Evolutionary conservation across 129 eudicot genomes (phyloP).

Genomic region (Flaveria ramosissima): DNA sequence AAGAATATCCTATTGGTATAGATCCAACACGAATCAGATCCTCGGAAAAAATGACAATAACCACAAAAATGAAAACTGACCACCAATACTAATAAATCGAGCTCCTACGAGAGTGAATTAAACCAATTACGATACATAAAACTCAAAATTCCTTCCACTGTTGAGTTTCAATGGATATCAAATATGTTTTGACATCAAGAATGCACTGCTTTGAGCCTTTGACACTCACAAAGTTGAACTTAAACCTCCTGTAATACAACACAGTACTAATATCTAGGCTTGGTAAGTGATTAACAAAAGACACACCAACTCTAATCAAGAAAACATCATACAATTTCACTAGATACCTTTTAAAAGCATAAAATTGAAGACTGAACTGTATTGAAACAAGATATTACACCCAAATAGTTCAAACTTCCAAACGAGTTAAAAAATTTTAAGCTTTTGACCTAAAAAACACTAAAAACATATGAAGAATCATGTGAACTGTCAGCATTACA

Average conservation of each 20-base stretch:
- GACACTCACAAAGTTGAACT: not conserved
- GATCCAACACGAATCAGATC: not conserved
- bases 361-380: not conserved
- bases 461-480: slow-evolving; percentile 8
- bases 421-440: not conserved
- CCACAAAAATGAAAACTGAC: not conserved
- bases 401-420: slow-evolving; percentile 13
- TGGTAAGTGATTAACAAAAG: too few species aligned
- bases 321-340: not conserved
- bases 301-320: too few species aligned
- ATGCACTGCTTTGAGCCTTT: not conserved
- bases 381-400: not conserved
- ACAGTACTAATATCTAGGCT: too few species aligned
- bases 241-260: too few species aligned
- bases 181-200: not conserved
- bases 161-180: not conserved
- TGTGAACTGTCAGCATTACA: slow-evolving; percentile 11
- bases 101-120: not conserved
- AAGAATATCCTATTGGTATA: not conserved
- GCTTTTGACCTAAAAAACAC: slow-evolving; percentile 7
- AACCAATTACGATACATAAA: slow-evolving; percentile 1
- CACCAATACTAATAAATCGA: slow-evolving; percentile 8
- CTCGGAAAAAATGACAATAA: slow-evolving; percentile 11
- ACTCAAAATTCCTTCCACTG: not conserved
- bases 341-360: not conserved